Conservation (phyloP, 139 green algal species). For the Asterochloris erici region DNA sequence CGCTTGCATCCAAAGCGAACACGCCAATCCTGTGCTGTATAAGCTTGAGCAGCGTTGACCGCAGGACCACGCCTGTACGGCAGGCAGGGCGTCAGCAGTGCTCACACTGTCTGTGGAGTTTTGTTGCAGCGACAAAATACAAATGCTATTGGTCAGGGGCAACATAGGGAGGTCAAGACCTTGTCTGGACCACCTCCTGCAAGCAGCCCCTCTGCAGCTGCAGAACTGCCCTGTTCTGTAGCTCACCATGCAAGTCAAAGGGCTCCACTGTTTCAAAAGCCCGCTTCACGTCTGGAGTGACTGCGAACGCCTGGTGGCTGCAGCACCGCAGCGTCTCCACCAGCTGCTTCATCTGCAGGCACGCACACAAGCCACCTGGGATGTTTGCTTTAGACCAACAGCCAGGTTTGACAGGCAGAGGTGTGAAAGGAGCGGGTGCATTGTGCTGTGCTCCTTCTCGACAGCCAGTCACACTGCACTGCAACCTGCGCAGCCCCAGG, state of each 20-base stretch:
- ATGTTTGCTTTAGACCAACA: too few species aligned
- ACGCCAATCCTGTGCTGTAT: conserved; percentile 36
- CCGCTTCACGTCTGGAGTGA: conserved; percentile 36
- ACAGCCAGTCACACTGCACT: too few species aligned
- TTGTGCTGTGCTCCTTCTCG: too few species aligned
- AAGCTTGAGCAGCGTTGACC: conserved; percentile 40
- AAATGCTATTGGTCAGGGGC: too few species aligned
- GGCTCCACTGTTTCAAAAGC: conserved; percentile 28
- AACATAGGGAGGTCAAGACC: too few species aligned
- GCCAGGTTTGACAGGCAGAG: too few species aligned
- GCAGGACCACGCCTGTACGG: conserved; percentile 34
- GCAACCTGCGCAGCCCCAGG: too few species aligned
- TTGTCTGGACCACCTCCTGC: background rate
- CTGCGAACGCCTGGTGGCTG: conserved; percentile 55
- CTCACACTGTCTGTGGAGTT: background rate
- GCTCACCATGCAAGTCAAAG: conserved; percentile 26
- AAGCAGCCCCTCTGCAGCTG: background rate
- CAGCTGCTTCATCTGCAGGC: conserved; percentile 35
- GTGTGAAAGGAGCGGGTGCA: too few species aligned
- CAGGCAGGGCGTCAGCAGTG: background rate
- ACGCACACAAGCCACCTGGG: too few species aligned
- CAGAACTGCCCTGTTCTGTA: too few species aligned
- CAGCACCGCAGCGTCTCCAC: conserved; percentile 45
- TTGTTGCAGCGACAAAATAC: too few species aligned
- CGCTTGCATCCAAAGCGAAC: background rate